Evolutionary conservation across 306 rosid genomes (phyloP), one percentile per base, ranked within the genome.

Genomic region (Castanea crenata): DNA sequence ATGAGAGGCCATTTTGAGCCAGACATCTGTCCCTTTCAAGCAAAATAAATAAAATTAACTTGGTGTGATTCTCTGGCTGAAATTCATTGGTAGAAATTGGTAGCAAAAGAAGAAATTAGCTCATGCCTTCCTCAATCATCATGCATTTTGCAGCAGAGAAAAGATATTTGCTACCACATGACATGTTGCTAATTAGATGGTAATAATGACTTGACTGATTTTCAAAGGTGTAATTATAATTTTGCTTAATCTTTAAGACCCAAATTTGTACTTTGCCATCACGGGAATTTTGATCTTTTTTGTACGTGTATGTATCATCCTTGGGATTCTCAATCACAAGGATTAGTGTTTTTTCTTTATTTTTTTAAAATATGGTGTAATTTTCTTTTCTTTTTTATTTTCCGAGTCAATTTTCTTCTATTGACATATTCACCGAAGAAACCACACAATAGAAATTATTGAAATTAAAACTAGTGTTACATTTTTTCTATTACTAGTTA

Each of bases 21-120:
- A 58, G 75, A 82, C 82, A 82, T 71, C 29, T 81, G 88, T 87
- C 82, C 65, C 49, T 56, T 59, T 75, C 74, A 63, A 7, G 19
- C 65, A 74, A 85, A 55, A 51, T 12, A 2, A 7, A 5, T 25
- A 56, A 31, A 46, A 19, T 38, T 38, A 23, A 64, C 58, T 27
- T 54, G 14, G 41, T 6, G 69, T 2, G 67, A 81, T 79, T 84
- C 76, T 55, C 79, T 82, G 88, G 86, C n/a, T 79, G 27, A 34
- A 35, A 54, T 74, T 79, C 69, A 62, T 32, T 83, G 73, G 31
- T 10, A 55, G 21, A 9, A 25, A 21, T 29, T 25, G 1, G 4
- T 32, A 15, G 32, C 19, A 25, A 4, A 13, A 12, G 29, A 27
- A 57, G 34, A 21, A 34, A 18, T 8, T 68, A 44, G 57, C 35